Evolutionary conservation across 106 monocot genomes (phyloP), one percentile per base, ranked within the genome.

Genomic region (Allium fistulosum): DNA sequence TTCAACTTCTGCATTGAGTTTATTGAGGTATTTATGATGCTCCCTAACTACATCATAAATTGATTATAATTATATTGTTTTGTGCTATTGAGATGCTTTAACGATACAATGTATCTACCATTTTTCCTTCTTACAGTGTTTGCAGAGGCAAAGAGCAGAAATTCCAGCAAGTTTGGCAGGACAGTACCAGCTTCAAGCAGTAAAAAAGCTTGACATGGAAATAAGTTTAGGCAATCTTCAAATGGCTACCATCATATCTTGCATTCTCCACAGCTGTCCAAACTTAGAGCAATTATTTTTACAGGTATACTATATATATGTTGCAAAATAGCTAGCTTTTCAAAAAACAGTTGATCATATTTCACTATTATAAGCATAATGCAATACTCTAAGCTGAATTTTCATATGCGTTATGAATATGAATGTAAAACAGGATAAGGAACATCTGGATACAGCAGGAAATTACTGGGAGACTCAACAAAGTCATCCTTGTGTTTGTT

Each of bases 201-300:
- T 68, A 57, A 46, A 51, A 16, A 37, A 53, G 53, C 37, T 68
- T 28, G 16, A 68, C 9, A 8, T 68, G 8, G 68, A 53, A 55
- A 68, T 57, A 57, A 68, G 68, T 45, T 57, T 68, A 16, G 57
- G 56, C 68, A 68, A 68, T 57, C 68, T 68, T 68, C 68, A 57
- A 46, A 16, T n/a, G 6, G 68, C 68, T 11, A 68, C 53, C 46
- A 4, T 68, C 10, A 45, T 68, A 57, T 68, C 56, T 8, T 68
- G 56, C 55, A 28, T 68, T 28, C 53, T 68, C 27, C 53, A 46
- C 56, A 68, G 53, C 46, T 56, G 68, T 7, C 68, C 68, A 56
- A 68, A 68, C n/a, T 57, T 68, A 57, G 55, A 57, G n/a, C 55
- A 68, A 10, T 45, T 68, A 8, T 45, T 6, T 55, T 45, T 56